These are phyloP conservation scores for Artemisia princeps DNA, from an alignment of 140 eudicot species.

Conservation along the genomic window DNA sequence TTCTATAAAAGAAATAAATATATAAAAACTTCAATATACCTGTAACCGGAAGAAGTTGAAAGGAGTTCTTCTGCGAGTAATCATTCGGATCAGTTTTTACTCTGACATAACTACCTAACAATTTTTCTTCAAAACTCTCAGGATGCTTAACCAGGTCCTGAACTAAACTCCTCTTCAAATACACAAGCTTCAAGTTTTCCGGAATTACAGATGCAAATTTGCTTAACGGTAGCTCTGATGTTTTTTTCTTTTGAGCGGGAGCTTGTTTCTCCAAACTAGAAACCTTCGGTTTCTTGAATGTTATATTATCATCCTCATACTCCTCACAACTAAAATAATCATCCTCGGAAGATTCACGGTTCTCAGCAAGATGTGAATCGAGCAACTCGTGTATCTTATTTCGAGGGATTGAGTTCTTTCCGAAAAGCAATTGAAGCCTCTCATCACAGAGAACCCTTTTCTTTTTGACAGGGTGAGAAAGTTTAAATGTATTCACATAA, in stretches of 20 bases:
- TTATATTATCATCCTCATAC: slow-evolving; percentile 19
- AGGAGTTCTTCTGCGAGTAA: slow-evolving; percentile 51
- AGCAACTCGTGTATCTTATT: slow-evolving; percentile 51
- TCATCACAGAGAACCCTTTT: slow-evolving; percentile 68
- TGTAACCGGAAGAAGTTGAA: slow-evolving; percentile 71
- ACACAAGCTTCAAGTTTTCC: slow-evolving; percentile 67
- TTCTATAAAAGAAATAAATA: not conserved
- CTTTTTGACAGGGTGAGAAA: slow-evolving; percentile 53
- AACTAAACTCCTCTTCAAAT: slow-evolving; percentile 57
- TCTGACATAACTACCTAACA: slow-evolving; percentile 76
- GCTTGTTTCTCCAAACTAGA: slow-evolving; percentile 23
- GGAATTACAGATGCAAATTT: slow-evolving; percentile 60
- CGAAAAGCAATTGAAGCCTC: slow-evolving; percentile 51
- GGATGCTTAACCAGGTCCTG: slow-evolving; percentile 57
- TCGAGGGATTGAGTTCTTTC: slow-evolving; percentile 50
- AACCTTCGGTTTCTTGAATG: slow-evolving; percentile 28
- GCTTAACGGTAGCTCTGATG: slow-evolving; percentile 39
- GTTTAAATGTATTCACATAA: slow-evolving; percentile 42
- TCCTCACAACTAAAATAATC: slow-evolving; percentile 49
- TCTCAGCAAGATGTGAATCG: slow-evolving; percentile 63
- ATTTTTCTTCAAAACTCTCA: slow-evolving; percentile 48
- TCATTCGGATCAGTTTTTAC: slow-evolving; percentile 69
- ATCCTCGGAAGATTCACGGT: slow-evolving; percentile 52
- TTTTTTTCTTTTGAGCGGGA: slow-evolving; percentile 27
- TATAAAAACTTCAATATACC: slow-evolving; percentile 29